A percentile compares a stretch with the other conserved stretches of the same genome.
phyloP scores from a whole-genome alignment of 768 basidiomycete genomes.

The Boletus vermiculosoides region DNA sequence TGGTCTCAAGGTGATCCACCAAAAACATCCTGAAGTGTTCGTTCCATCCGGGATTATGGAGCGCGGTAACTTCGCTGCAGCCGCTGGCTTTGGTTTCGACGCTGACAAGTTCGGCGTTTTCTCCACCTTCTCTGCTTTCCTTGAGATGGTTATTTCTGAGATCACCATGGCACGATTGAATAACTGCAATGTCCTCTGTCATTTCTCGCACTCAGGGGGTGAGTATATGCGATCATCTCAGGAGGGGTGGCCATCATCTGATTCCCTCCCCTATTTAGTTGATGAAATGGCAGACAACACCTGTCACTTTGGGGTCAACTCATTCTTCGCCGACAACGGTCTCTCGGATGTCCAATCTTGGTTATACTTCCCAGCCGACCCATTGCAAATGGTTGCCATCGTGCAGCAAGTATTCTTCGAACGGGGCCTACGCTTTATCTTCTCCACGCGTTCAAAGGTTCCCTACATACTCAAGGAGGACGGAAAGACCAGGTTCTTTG shows the following conservation, averaged over 20 bases:
- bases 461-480: slow-evolving; percentile 82
- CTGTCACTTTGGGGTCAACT: slow-evolving; percentile 76
- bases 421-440: slow-evolving; percentile 78
- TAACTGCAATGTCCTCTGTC: slow-evolving; percentile 81
- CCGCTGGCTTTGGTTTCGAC: slow-evolving; percentile 85
- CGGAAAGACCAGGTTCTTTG: slow-evolving; percentile 63
- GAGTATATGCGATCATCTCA: slow-evolving; percentile 23
- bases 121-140: slow-evolving; percentile 88
- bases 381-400: slow-evolving; percentile 75
- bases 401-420: slow-evolving; percentile 81
- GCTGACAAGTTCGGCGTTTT: slow-evolving; percentile 82
- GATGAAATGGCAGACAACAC: slow-evolving; percentile 69
- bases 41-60: slow-evolving; percentile 86
- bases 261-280: slow-evolving; percentile 36
- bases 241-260: background rate
- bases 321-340: slow-evolving; percentile 86
- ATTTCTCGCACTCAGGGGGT: slow-evolving; percentile 90
- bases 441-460: slow-evolving; percentile 88
- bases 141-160: slow-evolving; percentile 89
- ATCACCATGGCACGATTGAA: slow-evolving; percentile 92
- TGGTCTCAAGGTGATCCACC: slow-evolving; percentile 82
- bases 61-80: slow-evolving; percentile 79
- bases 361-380: slow-evolving; percentile 88
- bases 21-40: slow-evolving; percentile 89
- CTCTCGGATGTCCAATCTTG: slow-evolving; percentile 75